Evolutionary conservation across 163 green algal genomes (phyloP).

Genomic region (Prototheca cutis): DNA sequence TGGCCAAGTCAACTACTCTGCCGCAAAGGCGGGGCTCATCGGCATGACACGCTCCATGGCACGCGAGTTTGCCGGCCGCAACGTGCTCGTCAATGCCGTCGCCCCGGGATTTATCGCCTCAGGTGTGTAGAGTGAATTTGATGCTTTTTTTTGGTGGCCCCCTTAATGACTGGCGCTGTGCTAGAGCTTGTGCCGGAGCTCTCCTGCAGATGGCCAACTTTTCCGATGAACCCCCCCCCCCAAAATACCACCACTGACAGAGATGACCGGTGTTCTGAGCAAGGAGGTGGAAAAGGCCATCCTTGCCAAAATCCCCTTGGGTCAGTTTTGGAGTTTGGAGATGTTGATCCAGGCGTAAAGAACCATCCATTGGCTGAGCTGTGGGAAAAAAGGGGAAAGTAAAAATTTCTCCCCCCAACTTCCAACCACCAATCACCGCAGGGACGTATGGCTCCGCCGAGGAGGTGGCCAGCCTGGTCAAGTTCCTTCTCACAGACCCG

Average conservation of each 20-base stretch:
- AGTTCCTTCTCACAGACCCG: constrained; percentile 92
- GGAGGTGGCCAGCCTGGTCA: constrained; percentile 91
- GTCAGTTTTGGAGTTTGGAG: too few relatives aligned
- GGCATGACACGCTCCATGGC: constrained; percentile 92
- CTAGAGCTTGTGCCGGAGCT: too few relatives aligned
- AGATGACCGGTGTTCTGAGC: constrained; percentile 93
- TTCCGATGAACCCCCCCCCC: background rate
- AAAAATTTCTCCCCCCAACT: too few relatives aligned
- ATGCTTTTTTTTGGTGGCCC: too few relatives aligned
- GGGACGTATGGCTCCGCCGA: constrained; percentile 80
- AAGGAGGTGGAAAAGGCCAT: constrained; percentile 92
- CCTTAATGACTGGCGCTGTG: too few relatives aligned
- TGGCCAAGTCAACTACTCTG: constrained; percentile 94
- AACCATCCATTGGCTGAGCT: too few relatives aligned
- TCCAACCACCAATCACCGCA: background rate
- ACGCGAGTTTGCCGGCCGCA: constrained; percentile 72
- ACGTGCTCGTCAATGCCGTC: constrained; percentile 89
- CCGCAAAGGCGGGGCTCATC: constrained; percentile 89
- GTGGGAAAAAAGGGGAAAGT: too few relatives aligned
- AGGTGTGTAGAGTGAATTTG: constrained; percentile 19
- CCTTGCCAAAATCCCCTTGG: constrained; percentile 83
- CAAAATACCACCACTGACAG: constrained; percentile 18
- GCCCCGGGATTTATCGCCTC: constrained; percentile 92
- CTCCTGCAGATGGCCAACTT: background rate
- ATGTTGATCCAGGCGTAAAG: too few relatives aligned